Evolutionary conservation across 2,329 filamentous ascomycete species (phyloP).

Genomic region (Incumbomyces delicatus): DNA sequence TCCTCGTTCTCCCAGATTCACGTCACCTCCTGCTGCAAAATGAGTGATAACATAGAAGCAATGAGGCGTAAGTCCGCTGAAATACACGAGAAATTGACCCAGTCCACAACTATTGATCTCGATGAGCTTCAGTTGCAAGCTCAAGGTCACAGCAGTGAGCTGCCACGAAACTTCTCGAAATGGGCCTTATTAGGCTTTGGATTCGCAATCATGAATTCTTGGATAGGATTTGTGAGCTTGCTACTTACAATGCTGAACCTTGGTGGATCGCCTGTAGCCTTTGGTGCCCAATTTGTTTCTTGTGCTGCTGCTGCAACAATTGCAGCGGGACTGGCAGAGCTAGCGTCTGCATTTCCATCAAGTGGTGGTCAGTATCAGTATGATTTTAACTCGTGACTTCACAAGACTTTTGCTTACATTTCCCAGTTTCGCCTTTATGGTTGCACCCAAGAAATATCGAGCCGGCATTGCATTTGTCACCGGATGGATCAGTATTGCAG

Average conservation of each 20-base stretch:
- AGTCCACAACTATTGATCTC: too few relatives aligned
- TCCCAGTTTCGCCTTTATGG: slow-evolving; percentile 27
- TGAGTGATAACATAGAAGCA: too few relatives aligned
- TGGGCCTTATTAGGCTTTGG: slow-evolving; percentile 5
- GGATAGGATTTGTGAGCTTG: slow-evolving; percentile 23
- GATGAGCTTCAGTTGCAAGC: slow-evolving; percentile 4
- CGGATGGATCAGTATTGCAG: slow-evolving; percentile 20
- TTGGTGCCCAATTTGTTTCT: slow-evolving; percentile 21
- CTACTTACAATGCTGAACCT: slow-evolving; percentile 17
- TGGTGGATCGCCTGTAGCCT: slow-evolving; percentile 22
- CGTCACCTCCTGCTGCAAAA: too few relatives aligned
- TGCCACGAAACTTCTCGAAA: slow-evolving; percentile 4
- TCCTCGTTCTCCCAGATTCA: too few relatives aligned
- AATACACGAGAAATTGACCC: too few relatives aligned
- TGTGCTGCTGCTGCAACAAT: slow-evolving; percentile 34
- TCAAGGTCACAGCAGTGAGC: slow-evolving; percentile 5
- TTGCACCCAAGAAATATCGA: slow-evolving; percentile 18
- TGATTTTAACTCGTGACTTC: too few relatives aligned
- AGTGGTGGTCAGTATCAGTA: slow-evolving; percentile 47
- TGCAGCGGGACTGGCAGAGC: slow-evolving; percentile 46
- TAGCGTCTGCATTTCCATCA: slow-evolving; percentile 50
- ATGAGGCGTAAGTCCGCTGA: too few relatives aligned
- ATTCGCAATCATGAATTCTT: slow-evolving; percentile 21
- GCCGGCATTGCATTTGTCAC: slow-evolving; percentile 14
- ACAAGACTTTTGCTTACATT: too few relatives aligned